Percentiles rank a stretch among this genome's conserved stretches.
These are phyloP conservation scores for Suhomyces taliae DNA, from an alignment of 1,139 yeast species.

Conservation along the genomic window DNA sequence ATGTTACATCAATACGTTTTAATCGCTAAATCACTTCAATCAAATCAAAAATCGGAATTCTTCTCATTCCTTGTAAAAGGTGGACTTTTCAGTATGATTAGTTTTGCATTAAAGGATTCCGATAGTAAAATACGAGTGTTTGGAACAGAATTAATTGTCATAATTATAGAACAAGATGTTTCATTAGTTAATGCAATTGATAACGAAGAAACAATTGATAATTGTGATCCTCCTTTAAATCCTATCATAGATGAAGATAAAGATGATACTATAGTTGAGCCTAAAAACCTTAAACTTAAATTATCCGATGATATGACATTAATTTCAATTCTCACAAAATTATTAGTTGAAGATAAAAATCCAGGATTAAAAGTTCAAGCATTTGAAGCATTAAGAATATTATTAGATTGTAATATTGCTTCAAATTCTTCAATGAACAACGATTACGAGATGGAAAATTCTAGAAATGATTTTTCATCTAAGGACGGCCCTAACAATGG, in stretches of 20 bases:
- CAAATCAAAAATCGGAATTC: conserved; percentile 63
- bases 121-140: conserved; percentile 58
- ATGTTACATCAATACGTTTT: conserved; percentile 79
- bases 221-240: conserved; percentile 31
- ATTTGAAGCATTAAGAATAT: conserved; percentile 73
- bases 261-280: conserved; percentile 20
- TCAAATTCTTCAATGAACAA: conserved; percentile 8
- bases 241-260: conserved; percentile 13
- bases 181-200: conserved; percentile 53
- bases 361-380: conserved; percentile 81
- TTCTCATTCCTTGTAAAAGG: conserved; percentile 61
- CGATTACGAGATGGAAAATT: conserved; percentile 15
- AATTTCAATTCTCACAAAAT: conserved; percentile 56
- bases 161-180: conserved; percentile 84
- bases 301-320: conserved; percentile 62
- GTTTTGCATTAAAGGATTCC: conserved; percentile 64
- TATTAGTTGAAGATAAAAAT: conserved; percentile 63
- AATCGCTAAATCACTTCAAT: conserved; percentile 69
- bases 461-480: conserved; percentile 11
- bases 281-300: conserved; percentile 28
- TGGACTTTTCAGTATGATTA: conserved; percentile 71
- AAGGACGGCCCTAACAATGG: conserved; percentile 2
- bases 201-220: conserved; percentile 38
- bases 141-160: conserved; percentile 80
- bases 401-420: conserved; percentile 61